Conservation (phyloP, 345 rosid genomes). For the Luvunga scandens region DNA sequence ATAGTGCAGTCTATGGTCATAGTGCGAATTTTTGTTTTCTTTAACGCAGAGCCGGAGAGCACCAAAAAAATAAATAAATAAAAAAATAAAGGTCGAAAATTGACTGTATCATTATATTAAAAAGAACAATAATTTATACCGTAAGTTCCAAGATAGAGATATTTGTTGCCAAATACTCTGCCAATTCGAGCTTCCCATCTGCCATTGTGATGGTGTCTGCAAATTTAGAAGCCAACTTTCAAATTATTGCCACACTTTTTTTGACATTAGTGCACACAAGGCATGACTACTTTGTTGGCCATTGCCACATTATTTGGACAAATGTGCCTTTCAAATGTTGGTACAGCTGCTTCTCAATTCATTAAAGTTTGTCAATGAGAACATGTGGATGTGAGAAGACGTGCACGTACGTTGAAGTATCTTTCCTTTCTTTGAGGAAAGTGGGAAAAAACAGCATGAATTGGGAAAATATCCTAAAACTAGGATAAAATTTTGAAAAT, state of each 20-base stretch:
- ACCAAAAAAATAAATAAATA: no score
- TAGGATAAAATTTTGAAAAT: not conserved
- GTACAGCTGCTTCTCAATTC: not conserved
- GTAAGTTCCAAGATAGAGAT: slow-evolving; percentile 69
- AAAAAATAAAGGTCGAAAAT: no score
- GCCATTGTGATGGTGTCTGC: slow-evolving; percentile 75
- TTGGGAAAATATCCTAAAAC: not conserved
- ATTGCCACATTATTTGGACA: not conserved
- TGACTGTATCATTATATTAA: no score
- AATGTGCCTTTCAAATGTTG: not conserved
- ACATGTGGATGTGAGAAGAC: not conserved
- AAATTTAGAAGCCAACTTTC: not conserved
- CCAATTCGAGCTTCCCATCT: slow-evolving; percentile 87
- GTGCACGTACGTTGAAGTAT: not conserved
- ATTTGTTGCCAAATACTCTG: slow-evolving; percentile 75
- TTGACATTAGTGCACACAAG: not conserved
- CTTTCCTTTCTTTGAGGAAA: no score
- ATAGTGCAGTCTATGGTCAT: no score
- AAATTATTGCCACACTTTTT: not conserved
- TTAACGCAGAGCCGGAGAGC: no score
- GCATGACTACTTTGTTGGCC: not conserved
- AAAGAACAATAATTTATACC: slow-evolving; percentile 31
- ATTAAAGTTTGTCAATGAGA: not conserved
- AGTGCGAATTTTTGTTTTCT: no score
- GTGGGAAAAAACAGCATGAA: no score